phyloP scores from a whole-genome alignment of 345 rosid genomes.

The Barbarea vulgaris region DNA sequence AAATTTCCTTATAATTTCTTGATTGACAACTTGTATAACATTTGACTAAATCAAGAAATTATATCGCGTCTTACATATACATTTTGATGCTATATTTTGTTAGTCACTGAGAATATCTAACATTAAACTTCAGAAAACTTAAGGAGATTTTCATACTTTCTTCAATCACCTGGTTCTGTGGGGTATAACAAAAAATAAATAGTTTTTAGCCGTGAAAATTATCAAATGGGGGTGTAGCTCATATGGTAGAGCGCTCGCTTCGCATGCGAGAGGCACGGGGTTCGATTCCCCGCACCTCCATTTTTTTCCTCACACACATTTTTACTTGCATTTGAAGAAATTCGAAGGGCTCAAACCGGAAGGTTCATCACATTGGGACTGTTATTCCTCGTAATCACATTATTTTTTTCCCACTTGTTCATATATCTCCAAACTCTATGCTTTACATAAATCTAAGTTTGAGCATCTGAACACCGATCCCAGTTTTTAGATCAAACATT shows the following conservation, averaged over 20 bases:
- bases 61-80: neutral
- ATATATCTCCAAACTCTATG: neutral
- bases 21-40: neutral
- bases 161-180: too few relatives aligned
- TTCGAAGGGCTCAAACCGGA: too few relatives aligned
- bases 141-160: neutral
- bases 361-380: too few relatives aligned
- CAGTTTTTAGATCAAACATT: slow-evolving; percentile 15
- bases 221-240: slow-evolving; percentile 22
- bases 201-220: neutral
- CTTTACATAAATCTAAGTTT: neutral
- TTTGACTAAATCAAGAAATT: neutral
- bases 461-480: neutral
- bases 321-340: neutral
- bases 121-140: neutral
- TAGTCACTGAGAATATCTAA: neutral
- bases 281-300: slow-evolving; percentile 85
- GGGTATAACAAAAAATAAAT: neutral
- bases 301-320: neutral
- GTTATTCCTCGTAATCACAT: neutral
- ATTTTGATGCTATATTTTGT: neutral
- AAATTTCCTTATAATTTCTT: neutral
- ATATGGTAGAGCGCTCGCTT: slow-evolving; percentile 84
- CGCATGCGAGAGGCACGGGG: slow-evolving; percentile 95
- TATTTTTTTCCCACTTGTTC: neutral